phyloP scores from a whole-genome alignment of 495 filamentous ascomycete species.

The Hypoxylon crocopeplum region DNA sequence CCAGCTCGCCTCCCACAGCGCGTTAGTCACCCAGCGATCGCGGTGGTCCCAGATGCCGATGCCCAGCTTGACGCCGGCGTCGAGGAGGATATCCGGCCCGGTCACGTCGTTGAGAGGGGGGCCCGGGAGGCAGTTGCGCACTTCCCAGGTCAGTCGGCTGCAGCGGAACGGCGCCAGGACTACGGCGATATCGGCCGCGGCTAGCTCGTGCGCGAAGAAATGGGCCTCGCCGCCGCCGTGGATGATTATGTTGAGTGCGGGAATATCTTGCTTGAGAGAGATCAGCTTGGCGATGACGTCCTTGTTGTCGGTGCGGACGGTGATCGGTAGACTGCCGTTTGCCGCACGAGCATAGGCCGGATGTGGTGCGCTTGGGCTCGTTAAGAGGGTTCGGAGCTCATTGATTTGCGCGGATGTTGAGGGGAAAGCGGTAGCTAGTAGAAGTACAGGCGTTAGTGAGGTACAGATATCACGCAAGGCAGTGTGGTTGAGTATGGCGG shows the following conservation, averaged over 20 bases:
- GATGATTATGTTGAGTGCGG: not conserved
- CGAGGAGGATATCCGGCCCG: too few relatives aligned
- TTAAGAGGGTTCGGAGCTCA: not conserved
- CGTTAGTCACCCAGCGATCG: too few relatives aligned
- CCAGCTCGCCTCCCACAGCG: too few relatives aligned
- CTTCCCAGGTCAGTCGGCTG: too few relatives aligned
- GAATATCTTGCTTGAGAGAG: not conserved
- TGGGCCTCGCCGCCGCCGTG: not conserved
- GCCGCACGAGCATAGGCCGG: not conserved
- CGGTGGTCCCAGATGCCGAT: too few relatives aligned
- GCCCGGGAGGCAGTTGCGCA: too few relatives aligned
- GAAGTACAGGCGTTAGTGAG: not conserved
- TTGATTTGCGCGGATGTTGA: not conserved
- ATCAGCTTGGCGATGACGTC: not conserved
- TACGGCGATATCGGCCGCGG: constrained; percentile 45
- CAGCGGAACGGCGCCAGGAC: constrained; percentile 33
- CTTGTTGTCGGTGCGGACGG: constrained; percentile 1
- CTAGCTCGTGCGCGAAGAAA: constrained; percentile 45
- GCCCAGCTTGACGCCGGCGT: too few relatives aligned
- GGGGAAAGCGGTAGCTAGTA: not conserved
- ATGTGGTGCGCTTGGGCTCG: not conserved
- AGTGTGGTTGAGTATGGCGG: too few relatives aligned
- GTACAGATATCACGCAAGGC: too few relatives aligned
- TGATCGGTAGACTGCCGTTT: not conserved
- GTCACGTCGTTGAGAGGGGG: too few relatives aligned